Percentiles rank a stretch among this genome's conserved stretches.
Evolutionary conservation across 306 rosid species (phyloP).

Genomic region (Crotalaria pallida): DNA sequence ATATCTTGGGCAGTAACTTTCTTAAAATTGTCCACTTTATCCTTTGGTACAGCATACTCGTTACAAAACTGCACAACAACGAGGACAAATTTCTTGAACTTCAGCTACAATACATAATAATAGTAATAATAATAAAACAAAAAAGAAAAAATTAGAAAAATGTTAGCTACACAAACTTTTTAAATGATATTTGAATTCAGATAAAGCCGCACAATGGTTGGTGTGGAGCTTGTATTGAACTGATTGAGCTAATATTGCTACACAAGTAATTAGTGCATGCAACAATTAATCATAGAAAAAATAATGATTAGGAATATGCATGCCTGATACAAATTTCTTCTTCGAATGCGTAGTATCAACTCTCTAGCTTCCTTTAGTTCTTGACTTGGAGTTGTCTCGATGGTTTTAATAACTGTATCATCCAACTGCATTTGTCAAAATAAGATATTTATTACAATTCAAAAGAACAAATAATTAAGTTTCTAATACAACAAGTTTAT

Average conservation of each 20-base stretch:
- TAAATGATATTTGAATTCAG: neutral
- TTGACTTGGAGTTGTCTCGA: conserved; percentile 60
- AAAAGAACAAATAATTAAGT: neutral
- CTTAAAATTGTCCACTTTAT: conserved; percentile 65
- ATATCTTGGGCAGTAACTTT: conserved; percentile 87
- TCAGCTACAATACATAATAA: neutral
- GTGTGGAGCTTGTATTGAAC: neutral
- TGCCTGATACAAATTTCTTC: conserved; percentile 87
- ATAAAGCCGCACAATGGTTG: neutral
- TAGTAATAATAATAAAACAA: too few species aligned
- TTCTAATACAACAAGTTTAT: conserved; percentile 4
- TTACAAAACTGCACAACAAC: conserved; percentile 67
- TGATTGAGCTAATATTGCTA: neutral
- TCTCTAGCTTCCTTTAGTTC: conserved; percentile 85
- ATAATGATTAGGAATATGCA: neutral
- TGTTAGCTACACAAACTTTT: neutral
- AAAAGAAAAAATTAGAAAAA: neutral
- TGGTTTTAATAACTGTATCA: conserved; percentile 73
- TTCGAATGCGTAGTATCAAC: conserved; percentile 70
- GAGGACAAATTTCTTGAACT: neutral
- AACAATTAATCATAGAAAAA: conserved; percentile 8
- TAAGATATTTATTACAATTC: neutral
- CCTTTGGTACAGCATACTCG: conserved; percentile 87
- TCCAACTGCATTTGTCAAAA: conserved; percentile 66
- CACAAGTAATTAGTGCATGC: neutral